These are phyloP conservation scores for Ascosphaera apis DNA, from an alignment of 2,329 filamentous ascomycete genomes.

Conservation along the genomic window DNA sequence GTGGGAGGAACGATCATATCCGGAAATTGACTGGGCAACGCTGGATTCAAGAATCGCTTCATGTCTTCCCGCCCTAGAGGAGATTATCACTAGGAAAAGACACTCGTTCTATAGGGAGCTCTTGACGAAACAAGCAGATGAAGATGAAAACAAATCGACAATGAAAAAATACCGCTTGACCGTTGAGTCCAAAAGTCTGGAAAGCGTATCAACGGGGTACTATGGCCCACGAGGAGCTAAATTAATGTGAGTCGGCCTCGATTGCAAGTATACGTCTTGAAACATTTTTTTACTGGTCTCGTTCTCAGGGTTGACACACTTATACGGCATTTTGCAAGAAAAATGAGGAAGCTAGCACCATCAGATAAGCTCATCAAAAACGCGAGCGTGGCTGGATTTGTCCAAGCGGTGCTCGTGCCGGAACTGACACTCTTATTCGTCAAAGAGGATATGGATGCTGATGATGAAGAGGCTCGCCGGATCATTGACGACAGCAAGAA, in stretches of 20 bases:
- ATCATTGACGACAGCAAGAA: slow-evolving; percentile 44
- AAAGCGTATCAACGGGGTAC: slow-evolving; percentile 49
- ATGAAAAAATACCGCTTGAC: slow-evolving; percentile 26
- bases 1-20: slow-evolving; percentile 37
- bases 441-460: slow-evolving; percentile 33
- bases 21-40: slow-evolving; percentile 42
- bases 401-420: slow-evolving; percentile 55
- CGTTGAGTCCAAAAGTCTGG: slow-evolving; percentile 19
- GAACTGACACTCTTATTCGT: slow-evolving; percentile 37
- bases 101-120: slow-evolving; percentile 37
- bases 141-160: slow-evolving; percentile 32
- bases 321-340: slow-evolving; percentile 33
- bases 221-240: slow-evolving; percentile 56
- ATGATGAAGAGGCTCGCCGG: slow-evolving; percentile 22
- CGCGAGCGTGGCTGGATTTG: slow-evolving; percentile 42
- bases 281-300: slow-evolving; percentile 1
- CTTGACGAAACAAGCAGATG: slow-evolving; percentile 31
- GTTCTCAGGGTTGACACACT: slow-evolving; percentile 30
- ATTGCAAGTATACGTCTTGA: slow-evolving; percentile 4
- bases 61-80: slow-evolving; percentile 32
- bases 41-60: slow-evolving; percentile 35
- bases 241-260: slow-evolving; percentile 33
- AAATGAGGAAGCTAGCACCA: slow-evolving; percentile 38
- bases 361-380: slow-evolving; percentile 43
- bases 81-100: slow-evolving; percentile 23